Evolutionary conservation across 176 grass and related monocot genomes (phyloP), one percentile per base, ranked within the genome.

Genomic region (Areca catechu): DNA sequence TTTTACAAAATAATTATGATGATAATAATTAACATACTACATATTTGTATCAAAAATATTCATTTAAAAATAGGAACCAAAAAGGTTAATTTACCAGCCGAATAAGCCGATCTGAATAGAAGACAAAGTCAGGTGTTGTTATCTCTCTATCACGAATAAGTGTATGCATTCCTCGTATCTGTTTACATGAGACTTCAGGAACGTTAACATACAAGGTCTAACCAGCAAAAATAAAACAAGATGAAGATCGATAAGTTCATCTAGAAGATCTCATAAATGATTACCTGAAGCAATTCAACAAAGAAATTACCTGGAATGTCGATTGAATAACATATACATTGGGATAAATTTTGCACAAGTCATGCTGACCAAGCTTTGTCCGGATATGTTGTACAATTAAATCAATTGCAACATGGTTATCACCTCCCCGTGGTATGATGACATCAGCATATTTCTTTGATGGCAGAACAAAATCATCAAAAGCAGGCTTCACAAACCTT

Each of bases 391-490:
- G 64, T 51, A 67, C 64, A 54, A 67, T 67, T 17, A 67, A 30
- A 25, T 67, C 20, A 19, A 67, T 54, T 15, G 64, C 64, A 6
- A 67, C 64, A 67, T 54, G 51, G 19, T 67, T 67, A 16, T 67
- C 64, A 53, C 64, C 64, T 19, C 64, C 64, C 15, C 64, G 50
- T 10, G 64, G 64, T 15, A 67, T 67, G 18, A 67, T 67, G 50
- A 67, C 27, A 34, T 67, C 64, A 34, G 64, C 51, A 54, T 67
- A 67, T 27, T 67, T 67, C 25, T 67, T 67, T 29, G 64, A 53
- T 55, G 64, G 64, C n/a, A 67, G 64, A 53, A 67, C 51, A 51
- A 67, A 67, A 25, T 67, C 64, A 37, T 67, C 64, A 67, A 67
- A 67, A 30, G 64, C 50, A 20, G 64, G 50, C 22, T 67, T 67